These are phyloP conservation scores for Akanthomyces lecanii DNA, from an alignment of 2,329 filamentous ascomycete species.

Conservation along the genomic window DNA sequence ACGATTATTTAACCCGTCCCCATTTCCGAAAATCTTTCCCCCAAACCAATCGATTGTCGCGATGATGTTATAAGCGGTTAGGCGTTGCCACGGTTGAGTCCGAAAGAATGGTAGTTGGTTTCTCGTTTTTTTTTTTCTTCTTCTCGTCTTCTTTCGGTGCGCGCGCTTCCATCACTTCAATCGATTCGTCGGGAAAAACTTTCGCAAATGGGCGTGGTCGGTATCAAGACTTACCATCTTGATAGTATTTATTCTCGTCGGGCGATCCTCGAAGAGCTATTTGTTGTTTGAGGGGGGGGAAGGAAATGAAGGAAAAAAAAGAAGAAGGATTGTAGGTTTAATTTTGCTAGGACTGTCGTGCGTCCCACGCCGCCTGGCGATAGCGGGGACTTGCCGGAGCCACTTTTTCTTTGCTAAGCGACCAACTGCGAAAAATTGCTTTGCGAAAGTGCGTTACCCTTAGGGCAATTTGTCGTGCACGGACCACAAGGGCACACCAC, in stretches of 20 bases:
- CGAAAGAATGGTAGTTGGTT: neutral
- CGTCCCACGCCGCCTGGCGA: conserved; percentile 13
- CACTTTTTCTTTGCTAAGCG: conserved; percentile 12
- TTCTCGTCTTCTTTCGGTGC: neutral
- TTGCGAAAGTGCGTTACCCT: conserved; percentile 22
- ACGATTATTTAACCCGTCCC: neutral
- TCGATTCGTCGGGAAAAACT: conserved; percentile 1
- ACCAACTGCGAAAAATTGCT: neutral
- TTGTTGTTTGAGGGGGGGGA: conserved; percentile 30
- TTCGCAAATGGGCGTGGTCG: conserved; percentile 1
- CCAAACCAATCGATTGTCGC: conserved; percentile 6
- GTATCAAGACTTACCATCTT: conserved; percentile 55
- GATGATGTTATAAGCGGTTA: neutral
- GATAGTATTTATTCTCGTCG: conserved; percentile 49
- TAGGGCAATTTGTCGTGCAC: conserved; percentile 44
- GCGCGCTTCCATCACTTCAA: conserved; percentile 10
- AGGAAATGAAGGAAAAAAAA: conserved; percentile 22
- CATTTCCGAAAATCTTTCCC: neutral
- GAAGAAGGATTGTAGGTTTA: conserved; percentile 22
- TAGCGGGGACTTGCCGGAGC: conserved; percentile 4
- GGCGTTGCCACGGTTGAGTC: neutral
- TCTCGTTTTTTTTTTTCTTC: neutral
- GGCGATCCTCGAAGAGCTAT: conserved; percentile 64
- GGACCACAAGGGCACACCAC: conserved; percentile 39
- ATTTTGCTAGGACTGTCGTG: conserved; percentile 24